Base-by-base conservation (phyloP, 192 early-diverging fungal genomes). In the Coemansia sp. region DNA sequence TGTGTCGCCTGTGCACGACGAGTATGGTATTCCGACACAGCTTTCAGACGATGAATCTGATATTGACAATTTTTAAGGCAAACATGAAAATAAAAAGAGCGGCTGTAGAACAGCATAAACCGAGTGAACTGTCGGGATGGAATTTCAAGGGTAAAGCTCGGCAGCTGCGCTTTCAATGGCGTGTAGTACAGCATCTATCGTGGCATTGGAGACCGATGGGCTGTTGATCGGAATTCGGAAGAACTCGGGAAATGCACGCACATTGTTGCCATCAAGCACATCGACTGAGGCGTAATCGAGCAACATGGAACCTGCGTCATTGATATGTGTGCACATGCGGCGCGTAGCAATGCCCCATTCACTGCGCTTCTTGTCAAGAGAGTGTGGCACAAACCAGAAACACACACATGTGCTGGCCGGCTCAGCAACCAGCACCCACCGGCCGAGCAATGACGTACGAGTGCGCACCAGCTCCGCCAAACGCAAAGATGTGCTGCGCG, bases 181-280 rank as follows among this genome's bases (percentile, higher is more conserved):
- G 7, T 82, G 69, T 19, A 90, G 65, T 0, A 92, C 41, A 19
- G 47, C 60, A 4, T 60, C 61, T 31, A 91, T 68, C 17, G 87
- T 83, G 10, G 74, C 68, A 17, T 82, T 69, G n/a, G 84, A 77
- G 26, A 80, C 59, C 29, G 50, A 47, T 8, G 90, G 90, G 19
- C 83, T 82, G 78, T 92, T 91, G 22, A 91, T 61, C 4, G 89
- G 86, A 7, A 92, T 71, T 37, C 92, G 83, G 69, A 92, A 89
- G 63, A 94, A 94, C 9, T 86, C 83, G 0, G 86, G 64, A 31
- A 83, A 62, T 6, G 25, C 4, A 10, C 31, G 19, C 4, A 64
- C 38, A 12, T 84, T 37, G 8, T 11, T 17, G 37, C 37, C 22
- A 59, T 10, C 2, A n/a, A 45, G n/a, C 16, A 12, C 16, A 9